Percentiles rank a stretch among this genome's conserved stretches.
These are phyloP conservation scores for Gaultheria prostrata DNA, from an alignment of 148 eudicot species.

Conservation along the genomic window DNA sequence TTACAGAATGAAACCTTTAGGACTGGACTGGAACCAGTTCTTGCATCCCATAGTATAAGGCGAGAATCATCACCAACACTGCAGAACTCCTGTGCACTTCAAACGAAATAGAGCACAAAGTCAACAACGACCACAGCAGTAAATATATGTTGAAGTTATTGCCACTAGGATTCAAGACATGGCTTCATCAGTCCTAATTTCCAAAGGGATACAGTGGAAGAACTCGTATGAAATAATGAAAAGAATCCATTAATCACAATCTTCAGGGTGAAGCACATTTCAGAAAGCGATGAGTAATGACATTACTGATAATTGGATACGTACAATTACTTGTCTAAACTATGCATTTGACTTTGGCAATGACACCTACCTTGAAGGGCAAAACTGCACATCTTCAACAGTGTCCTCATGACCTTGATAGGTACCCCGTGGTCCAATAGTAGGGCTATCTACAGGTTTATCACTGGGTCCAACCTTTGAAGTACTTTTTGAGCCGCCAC, in stretches of 20 bases:
- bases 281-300: background rate
- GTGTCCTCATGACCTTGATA: conserved; percentile 86
- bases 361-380: conserved; percentile 71
- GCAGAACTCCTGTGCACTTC: conserved; percentile 83
- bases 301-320: no score
- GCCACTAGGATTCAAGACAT: background rate
- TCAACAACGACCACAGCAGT: conserved; percentile 11
- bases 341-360: background rate
- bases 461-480: conserved; percentile 41
- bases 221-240: background rate
- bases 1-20: conserved; percentile 45
- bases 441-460: conserved; percentile 47
- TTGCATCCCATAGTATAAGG: conserved; percentile 86
- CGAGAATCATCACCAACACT: conserved; percentile 96
- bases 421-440: conserved; percentile 69
- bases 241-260: background rate
- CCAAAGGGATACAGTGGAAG: background rate
- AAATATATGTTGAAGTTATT: background rate
- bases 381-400: conserved; percentile 97
- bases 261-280: background rate
- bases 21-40: conserved; percentile 64
- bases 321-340: background rate
- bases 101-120: conserved; percentile 21
- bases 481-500: conserved; percentile 34
- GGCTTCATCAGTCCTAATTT: background rate